A percentile compares a stretch with the other conserved stretches of the same genome.
Evolutionary conservation across 164 flowering plant species (phyloP).

Genomic region (Saururus chinensis): DNA sequence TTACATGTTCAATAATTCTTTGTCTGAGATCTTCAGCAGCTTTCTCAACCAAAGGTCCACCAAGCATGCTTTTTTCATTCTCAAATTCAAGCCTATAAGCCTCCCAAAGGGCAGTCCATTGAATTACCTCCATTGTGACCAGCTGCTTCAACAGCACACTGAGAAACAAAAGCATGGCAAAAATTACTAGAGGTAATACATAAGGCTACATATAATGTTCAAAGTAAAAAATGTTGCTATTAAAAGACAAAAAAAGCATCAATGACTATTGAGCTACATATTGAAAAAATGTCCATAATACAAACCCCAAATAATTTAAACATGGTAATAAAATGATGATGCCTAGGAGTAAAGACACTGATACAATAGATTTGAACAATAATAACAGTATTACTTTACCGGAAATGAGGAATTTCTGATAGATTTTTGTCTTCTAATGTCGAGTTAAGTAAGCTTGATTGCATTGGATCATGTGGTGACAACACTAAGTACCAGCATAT

Average conservation of each 20-base stretch:
- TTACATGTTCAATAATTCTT: slow-evolving; percentile 94
- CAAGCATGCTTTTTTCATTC: slow-evolving; percentile 75
- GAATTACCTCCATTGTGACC: slow-evolving; percentile 94
- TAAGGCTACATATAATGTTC: neutral
- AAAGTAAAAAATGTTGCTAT: neutral
- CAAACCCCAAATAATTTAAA: neutral
- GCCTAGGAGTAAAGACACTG: neutral
- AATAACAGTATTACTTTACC: slow-evolving; percentile 21
- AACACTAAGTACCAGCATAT: slow-evolving; percentile 87
- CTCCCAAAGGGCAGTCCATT: slow-evolving; percentile 85
- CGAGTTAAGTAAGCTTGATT: slow-evolving; percentile 85
- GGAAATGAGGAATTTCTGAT: slow-evolving; percentile 74
- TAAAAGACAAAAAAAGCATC: neutral
- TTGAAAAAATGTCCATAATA: neutral
- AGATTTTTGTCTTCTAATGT: slow-evolving; percentile 92
- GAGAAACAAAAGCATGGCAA: neutral
- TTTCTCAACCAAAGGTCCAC: slow-evolving; percentile 75
- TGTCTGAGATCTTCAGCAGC: slow-evolving; percentile 86
- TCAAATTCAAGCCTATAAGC: slow-evolving; percentile 70
- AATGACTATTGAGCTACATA: too few relatives aligned
- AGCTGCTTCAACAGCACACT: slow-evolving; percentile 79
- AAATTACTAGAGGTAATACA: neutral
- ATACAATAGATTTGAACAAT: neutral
- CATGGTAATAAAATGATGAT: neutral
- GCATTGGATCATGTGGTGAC: slow-evolving; percentile 95